Percentiles rank a stretch among this genome's conserved stretches.
phyloP scores from a whole-genome alignment of 164 flowering plant species.

The Magnolia sinica region DNA sequence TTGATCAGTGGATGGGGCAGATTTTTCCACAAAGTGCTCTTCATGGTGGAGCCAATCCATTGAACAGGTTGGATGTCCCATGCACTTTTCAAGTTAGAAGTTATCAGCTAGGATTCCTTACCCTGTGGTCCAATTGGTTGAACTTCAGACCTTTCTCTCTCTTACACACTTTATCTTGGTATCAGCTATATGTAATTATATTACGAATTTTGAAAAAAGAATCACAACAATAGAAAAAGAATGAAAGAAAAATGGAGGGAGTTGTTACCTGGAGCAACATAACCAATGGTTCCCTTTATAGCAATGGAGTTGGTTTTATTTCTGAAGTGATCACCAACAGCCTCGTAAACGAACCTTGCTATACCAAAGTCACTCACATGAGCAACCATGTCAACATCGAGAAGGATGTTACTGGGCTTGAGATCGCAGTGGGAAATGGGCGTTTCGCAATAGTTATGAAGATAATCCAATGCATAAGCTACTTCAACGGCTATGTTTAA shows the following conservation, averaged over 20 bases:
- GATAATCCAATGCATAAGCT: slow-evolving; percentile 35
- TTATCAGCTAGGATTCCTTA: too few relatives aligned
- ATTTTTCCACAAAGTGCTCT: too few relatives aligned
- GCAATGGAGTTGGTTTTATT: not conserved
- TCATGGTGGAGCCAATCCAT: too few relatives aligned
- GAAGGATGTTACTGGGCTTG: slow-evolving; percentile 28
- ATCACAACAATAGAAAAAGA: not conserved
- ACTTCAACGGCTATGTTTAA: slow-evolving; percentile 33
- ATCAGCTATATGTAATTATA: too few relatives aligned
- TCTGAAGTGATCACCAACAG: not conserved
- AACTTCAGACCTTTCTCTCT: too few relatives aligned
- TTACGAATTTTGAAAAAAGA: too few relatives aligned
- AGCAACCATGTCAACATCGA: slow-evolving; percentile 17
- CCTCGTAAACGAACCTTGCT: slow-evolving; percentile 7
- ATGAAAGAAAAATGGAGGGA: not conserved
- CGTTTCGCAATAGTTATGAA: slow-evolving; percentile 23
- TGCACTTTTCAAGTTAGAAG: too few relatives aligned
- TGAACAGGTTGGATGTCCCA: too few relatives aligned
- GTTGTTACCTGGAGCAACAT: slow-evolving; percentile 25
- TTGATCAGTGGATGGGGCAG: too few relatives aligned
- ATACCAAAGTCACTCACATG: slow-evolving; percentile 24
- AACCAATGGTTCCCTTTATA: slow-evolving; percentile 18
- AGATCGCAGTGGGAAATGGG: slow-evolving; percentile 19
- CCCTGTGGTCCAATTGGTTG: too few relatives aligned
- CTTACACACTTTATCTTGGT: too few relatives aligned